phyloP scores from a whole-genome alignment of 2,329 filamentous ascomycete genomes.

The Clonostachys solani region DNA sequence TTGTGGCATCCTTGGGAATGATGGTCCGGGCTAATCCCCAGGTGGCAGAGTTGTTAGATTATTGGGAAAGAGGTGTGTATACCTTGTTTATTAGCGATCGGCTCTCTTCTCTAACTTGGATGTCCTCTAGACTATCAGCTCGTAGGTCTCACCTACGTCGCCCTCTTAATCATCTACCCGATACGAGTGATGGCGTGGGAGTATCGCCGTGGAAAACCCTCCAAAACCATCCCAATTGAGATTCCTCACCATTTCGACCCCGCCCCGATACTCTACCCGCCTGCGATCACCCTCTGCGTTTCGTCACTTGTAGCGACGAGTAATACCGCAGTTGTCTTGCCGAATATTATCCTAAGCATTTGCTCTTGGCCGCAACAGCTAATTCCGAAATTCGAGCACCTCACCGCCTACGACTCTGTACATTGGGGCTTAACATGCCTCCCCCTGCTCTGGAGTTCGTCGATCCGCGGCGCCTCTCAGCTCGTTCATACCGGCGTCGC shows the following conservation, averaged over 20 bases:
- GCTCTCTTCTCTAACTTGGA: slow-evolving; percentile 1
- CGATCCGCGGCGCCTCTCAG: neutral
- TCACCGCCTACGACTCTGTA: slow-evolving; percentile 56
- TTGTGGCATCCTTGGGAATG: slow-evolving; percentile 43
- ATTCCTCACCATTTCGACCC: slow-evolving; percentile 83
- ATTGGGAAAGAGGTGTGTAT: slow-evolving; percentile 44
- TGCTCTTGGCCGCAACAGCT: slow-evolving; percentile 70
- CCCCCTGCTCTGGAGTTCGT: slow-evolving; percentile 47
- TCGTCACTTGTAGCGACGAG: slow-evolving; percentile 67
- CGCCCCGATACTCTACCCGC: slow-evolving; percentile 84
- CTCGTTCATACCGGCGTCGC: slow-evolving; percentile 8
- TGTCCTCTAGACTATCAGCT: slow-evolving; percentile 34
- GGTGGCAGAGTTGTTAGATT: slow-evolving; percentile 36
- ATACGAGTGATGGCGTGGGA: slow-evolving; percentile 50
- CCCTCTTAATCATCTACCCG: slow-evolving; percentile 51
- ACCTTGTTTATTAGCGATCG: neutral
- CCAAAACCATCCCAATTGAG: slow-evolving; percentile 32
- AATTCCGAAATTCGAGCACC: slow-evolving; percentile 58
- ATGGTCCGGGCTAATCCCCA: slow-evolving; percentile 42
- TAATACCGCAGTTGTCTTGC: slow-evolving; percentile 59
- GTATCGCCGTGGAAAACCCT: slow-evolving; percentile 30
- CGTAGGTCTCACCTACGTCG: slow-evolving; percentile 25
- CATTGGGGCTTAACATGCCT: slow-evolving; percentile 77
- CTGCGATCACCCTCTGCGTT: slow-evolving; percentile 70
- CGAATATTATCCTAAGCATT: slow-evolving; percentile 79